A percentile compares a stretch with the other conserved stretches of the same genome.
These are phyloP conservation scores for Carex cristatella DNA, from an alignment of 176 grass and related monocot species.

Conservation along the genomic window DNA sequence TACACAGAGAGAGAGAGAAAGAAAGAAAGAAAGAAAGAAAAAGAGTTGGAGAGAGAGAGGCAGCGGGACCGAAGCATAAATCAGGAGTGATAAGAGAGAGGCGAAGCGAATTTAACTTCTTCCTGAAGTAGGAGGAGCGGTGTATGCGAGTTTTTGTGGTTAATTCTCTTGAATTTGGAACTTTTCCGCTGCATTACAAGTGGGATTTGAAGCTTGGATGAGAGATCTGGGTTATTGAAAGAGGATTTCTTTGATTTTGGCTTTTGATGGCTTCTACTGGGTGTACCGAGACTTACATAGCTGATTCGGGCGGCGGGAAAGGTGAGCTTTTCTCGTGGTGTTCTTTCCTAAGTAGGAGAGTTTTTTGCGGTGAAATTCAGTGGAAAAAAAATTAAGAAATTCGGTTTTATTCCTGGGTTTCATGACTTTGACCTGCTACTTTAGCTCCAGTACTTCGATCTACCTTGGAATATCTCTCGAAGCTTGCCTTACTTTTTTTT, in stretches of 20 bases:
- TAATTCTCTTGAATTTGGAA: slow-evolving; percentile 13
- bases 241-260: slow-evolving; percentile 7
- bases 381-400: background rate
- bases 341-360: background rate
- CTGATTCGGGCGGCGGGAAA: slow-evolving; percentile 9
- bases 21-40: background rate
- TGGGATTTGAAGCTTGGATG: slow-evolving; percentile 3
- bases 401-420: slow-evolving; percentile 1
- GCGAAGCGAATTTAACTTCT: background rate
- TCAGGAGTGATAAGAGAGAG: background rate
- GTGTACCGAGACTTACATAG: slow-evolving; percentile 15
- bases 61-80: background rate
- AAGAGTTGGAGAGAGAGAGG: background rate
- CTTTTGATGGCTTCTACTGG: slow-evolving; percentile 17
- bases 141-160: background rate
- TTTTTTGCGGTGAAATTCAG: background rate
- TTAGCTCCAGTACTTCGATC: background rate
- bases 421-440: background rate
- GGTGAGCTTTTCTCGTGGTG: background rate
- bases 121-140: background rate
- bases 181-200: background rate
- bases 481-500: background rate
- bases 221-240: slow-evolving; percentile 14
- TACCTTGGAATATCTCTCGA: background rate
- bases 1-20: background rate